A percentile compares a stretch with the other conserved stretches of the same genome.
These are phyloP conservation scores for Stenocarpella maydis DNA, from an alignment of 2,329 filamentous ascomycete genomes.

Conservation along the genomic window DNA sequence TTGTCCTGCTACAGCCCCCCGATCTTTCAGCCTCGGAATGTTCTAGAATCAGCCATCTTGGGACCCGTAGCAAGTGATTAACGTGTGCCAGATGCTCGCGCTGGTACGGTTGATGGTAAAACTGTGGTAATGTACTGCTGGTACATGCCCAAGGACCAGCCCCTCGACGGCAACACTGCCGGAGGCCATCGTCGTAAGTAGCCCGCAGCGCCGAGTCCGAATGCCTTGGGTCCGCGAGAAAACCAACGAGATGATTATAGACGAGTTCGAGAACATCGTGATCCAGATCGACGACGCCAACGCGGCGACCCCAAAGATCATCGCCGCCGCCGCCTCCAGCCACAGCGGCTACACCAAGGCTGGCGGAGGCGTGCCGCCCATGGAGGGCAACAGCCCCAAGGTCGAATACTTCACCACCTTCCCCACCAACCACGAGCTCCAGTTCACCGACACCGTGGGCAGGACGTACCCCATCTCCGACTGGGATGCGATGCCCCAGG, in stretches of 20 bases:
- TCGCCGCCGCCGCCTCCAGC: conserved; percentile 46
- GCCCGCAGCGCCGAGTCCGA: neutral
- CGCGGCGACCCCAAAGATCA: conserved; percentile 39
- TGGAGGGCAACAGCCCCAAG: conserved; percentile 39
- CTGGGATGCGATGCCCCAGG: conserved; percentile 50
- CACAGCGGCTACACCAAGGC: conserved; percentile 46
- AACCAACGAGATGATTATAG: neutral
- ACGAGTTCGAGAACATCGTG: conserved; percentile 49
- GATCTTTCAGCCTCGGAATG: too few relatives aligned
- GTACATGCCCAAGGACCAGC: conserved; percentile 55
- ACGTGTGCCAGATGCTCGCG: too few relatives aligned
- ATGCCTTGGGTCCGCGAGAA: too few relatives aligned
- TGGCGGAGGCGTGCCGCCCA: conserved; percentile 33
- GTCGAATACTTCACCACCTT: conserved; percentile 46
- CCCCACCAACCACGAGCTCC: conserved; percentile 47
- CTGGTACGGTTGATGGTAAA: conserved; percentile 38
- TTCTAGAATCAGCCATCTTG: too few relatives aligned
- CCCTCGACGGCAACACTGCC: conserved; percentile 40
- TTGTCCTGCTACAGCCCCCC: too few relatives aligned
- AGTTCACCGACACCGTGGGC: conserved; percentile 48
- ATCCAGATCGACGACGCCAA: conserved; percentile 43
- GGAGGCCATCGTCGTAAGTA: conserved; percentile 44
- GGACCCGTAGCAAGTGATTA: too few relatives aligned
- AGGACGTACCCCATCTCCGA: conserved; percentile 48
- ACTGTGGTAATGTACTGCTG: conserved; percentile 51